A percentile compares a stretch with the other conserved stretches of the same genome.
Evolutionary conservation across 148 eudicot genomes (phyloP).

Genomic region (Fagopyrum homotropicum): DNA sequence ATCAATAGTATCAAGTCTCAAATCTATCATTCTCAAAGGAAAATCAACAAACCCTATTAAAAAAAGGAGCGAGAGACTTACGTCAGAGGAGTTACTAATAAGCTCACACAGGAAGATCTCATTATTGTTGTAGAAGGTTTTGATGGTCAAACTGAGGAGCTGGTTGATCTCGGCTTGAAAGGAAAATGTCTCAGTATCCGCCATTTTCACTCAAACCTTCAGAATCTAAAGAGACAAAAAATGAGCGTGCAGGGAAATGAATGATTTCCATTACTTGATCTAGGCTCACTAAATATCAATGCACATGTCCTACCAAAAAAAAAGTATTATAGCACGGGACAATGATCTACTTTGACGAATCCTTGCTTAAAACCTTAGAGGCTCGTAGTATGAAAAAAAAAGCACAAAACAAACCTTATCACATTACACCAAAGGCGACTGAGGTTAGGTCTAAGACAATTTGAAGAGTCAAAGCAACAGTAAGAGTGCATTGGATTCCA

Average conservation of each 20-base stretch:
- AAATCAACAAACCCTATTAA: not conserved
- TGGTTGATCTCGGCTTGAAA: constrained; percentile 39
- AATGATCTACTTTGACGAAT: no score
- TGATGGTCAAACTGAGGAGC: constrained; percentile 54
- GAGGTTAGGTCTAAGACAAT: constrained; percentile 67
- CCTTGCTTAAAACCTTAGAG: not conserved
- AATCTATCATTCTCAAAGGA: not conserved
- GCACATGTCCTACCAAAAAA: no score
- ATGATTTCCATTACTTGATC: not conserved
- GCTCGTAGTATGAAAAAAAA: not conserved
- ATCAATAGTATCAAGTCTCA: not conserved
- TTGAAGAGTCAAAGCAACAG: constrained; percentile 89
- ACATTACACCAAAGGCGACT: constrained; percentile 19
- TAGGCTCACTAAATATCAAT: no score
- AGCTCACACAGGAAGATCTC: constrained; percentile 84
- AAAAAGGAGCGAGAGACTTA: constrained; percentile 18
- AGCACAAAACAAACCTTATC: not conserved
- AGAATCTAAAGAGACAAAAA: not conserved
- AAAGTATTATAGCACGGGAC: no score
- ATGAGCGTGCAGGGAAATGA: not conserved
- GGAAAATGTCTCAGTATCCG: constrained; percentile 70
- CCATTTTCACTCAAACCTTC: constrained; percentile 24
- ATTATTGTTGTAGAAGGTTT: constrained; percentile 75
- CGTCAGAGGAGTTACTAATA: constrained; percentile 73
- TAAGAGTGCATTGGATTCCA: constrained; percentile 90